A percentile compares a stretch with the other conserved stretches of the same genome.
Conservation (phyloP, 192 early-diverging fungal species). For the Coemansia sp. region DNA sequence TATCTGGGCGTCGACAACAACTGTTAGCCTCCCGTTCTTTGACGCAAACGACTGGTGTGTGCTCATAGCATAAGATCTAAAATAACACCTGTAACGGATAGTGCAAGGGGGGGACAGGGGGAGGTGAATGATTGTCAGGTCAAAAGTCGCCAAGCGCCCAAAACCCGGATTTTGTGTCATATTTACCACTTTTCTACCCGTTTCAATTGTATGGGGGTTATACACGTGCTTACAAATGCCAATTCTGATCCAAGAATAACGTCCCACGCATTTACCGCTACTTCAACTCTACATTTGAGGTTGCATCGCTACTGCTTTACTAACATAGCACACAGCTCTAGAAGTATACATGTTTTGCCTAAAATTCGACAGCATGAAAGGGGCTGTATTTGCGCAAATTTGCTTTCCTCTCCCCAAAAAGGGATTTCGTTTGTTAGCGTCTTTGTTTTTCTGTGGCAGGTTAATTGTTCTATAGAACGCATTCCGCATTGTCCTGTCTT, state of each 20-base stretch:
- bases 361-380: background rate
- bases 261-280: too few relatives aligned
- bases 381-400: background rate
- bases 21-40: slow-evolving; percentile 24
- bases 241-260: too few relatives aligned
- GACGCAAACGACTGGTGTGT: slow-evolving; percentile 10
- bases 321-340: background rate
- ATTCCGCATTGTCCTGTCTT: background rate
- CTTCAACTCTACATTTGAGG: background rate
- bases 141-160: too few relatives aligned
- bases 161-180: background rate
- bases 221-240: too few relatives aligned
- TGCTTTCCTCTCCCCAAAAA: background rate
- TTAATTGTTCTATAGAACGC: background rate
- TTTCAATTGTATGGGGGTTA: background rate
- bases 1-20: slow-evolving; percentile 20
- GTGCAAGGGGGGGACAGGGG: background rate
- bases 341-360: background rate
- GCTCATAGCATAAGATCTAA: slow-evolving; percentile 7
- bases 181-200: background rate
- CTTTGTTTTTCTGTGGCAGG: background rate
- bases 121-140: too few relatives aligned
- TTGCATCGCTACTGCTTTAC: background rate
- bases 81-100: background rate
- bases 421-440: background rate